A percentile compares a stretch with the other conserved stretches of the same genome.
Conservation (phyloP, 345 rosid genomes). For the Litchi chinensis region DNA sequence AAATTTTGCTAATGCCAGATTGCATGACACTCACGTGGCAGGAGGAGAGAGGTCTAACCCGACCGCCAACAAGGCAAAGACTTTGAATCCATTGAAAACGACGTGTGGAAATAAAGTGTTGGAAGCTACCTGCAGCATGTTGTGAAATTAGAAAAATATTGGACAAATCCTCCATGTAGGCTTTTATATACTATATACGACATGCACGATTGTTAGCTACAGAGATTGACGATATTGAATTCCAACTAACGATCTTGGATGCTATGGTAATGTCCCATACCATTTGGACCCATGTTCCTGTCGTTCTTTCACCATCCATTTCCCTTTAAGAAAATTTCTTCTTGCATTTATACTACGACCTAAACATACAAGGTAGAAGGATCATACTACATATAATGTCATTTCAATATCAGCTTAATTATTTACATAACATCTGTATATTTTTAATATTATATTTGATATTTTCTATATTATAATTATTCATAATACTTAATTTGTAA, state of each 20-base stretch:
- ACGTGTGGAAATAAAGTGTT: neutral
- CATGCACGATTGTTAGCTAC: neutral
- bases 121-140: neutral
- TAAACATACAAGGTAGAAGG: too few relatives aligned
- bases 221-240: neutral
- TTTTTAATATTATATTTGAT: too few relatives aligned
- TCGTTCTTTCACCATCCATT: neutral
- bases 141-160: constrained; percentile 12
- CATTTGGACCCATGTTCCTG: neutral
- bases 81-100: constrained; percentile 12
- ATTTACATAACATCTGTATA: too few relatives aligned
- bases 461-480: too few relatives aligned
- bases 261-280: neutral
- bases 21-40: constrained; percentile 22
- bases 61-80: constrained; percentile 13
- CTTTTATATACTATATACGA: neutral
- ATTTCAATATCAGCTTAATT: too few relatives aligned
- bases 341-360: too few relatives aligned
- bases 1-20: neutral
- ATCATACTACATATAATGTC: too few relatives aligned
- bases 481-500: too few relatives aligned
- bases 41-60: neutral
- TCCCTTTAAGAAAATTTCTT: neutral
- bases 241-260: neutral
- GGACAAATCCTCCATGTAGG: neutral